Evolutionary conservation across 208 protist species (phyloP).

Genomic region (Leishmania amazonensis): DNA sequence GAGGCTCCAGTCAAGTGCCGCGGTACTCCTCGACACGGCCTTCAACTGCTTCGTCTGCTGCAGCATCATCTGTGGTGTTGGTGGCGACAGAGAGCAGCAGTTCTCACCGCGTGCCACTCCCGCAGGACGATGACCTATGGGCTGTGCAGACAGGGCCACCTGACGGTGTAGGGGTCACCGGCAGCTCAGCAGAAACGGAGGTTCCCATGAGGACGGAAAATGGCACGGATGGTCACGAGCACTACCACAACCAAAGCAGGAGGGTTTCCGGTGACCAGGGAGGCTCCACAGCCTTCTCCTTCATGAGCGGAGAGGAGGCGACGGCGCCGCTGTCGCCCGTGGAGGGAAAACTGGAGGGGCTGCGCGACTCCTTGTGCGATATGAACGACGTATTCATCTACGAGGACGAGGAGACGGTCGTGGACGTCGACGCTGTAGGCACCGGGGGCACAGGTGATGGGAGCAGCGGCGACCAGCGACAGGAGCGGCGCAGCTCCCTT

Average conservation of each 20-base stretch:
- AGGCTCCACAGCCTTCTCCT: neutral
- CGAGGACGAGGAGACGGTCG: conserved; percentile 38
- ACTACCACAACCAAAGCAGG: neutral
- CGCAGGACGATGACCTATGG: neutral
- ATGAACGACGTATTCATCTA: conserved; percentile 59
- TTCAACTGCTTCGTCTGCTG: neutral
- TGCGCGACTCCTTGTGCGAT: conserved; percentile 36
- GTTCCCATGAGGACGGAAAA: neutral
- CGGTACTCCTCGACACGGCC: neutral
- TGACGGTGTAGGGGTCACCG: neutral
- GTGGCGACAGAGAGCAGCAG: conserved; percentile 13
- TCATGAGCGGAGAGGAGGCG: neutral
- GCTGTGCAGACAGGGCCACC: neutral
- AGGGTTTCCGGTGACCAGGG: neutral
- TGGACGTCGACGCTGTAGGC: neutral
- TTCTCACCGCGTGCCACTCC: neutral
- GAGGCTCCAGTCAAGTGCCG: neutral
- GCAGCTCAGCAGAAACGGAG: neutral
- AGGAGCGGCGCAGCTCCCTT: conserved; percentile 27
- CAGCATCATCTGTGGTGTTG: neutral
- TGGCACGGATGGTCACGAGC: neutral
- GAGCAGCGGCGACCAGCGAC: neutral
- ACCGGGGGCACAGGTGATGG: neutral
- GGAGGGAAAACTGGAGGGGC: neutral
- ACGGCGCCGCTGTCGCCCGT: neutral